Conservation (phyloP, 306 rosid species). For the Mimosa bimucronata region DNA sequence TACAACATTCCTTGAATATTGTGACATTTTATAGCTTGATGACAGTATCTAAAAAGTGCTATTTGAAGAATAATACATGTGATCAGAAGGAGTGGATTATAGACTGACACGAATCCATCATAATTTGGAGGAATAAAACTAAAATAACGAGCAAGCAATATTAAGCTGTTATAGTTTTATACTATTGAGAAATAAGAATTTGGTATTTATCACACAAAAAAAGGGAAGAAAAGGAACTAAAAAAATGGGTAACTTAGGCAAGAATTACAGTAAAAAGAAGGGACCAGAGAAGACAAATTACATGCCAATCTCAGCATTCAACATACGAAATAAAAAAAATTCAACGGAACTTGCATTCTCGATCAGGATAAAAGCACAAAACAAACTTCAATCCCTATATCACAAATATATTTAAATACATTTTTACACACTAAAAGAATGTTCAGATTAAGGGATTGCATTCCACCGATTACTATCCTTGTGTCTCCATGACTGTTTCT, state of each 20-base stretch:
- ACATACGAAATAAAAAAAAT: neutral
- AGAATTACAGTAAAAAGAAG: conserved; percentile 17
- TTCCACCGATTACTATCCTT: neutral
- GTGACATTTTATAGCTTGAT: conserved; percentile 3
- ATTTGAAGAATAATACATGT: conserved; percentile 4
- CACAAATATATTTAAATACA: conserved; percentile 18
- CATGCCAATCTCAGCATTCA: conserved; percentile 1
- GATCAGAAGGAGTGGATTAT: conserved; percentile 19
- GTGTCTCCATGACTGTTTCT: neutral
- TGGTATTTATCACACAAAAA: neutral
- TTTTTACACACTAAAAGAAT: conserved; percentile 23
- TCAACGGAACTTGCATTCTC: neutral
- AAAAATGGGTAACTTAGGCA: no score
- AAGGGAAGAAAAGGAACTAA: neutral
- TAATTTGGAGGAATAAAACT: neutral
- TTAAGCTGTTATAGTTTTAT: neutral
- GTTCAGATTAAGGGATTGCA: conserved; percentile 13
- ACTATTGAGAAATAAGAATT: neutral
- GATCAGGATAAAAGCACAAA: neutral
- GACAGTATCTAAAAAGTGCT: neutral
- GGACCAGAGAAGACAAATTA: neutral
- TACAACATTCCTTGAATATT: conserved; percentile 1
- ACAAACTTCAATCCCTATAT: conserved; percentile 8
- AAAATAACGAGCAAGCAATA: neutral
- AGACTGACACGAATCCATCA: conserved; percentile 11